Percentiles rank a stretch among this genome's conserved stretches.
Conservation (phyloP, 768 basidiomycete genomes). For the Pulveroboletus sp. region DNA sequence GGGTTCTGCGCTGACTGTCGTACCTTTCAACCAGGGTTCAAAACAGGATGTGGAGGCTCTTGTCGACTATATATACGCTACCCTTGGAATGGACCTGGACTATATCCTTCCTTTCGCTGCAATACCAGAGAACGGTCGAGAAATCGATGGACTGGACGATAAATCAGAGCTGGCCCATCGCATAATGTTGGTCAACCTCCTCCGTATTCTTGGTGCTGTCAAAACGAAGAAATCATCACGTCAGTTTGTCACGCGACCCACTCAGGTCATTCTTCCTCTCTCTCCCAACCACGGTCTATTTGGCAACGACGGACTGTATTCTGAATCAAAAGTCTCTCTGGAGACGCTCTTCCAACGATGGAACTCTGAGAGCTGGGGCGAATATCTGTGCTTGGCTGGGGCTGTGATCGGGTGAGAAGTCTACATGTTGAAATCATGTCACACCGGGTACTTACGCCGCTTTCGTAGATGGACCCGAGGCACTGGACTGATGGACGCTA, state of each 20-base stretch:
- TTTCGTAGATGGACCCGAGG: constrained; percentile 87
- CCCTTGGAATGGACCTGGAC: constrained; percentile 93
- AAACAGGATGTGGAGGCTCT: constrained; percentile 98
- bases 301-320: constrained; percentile 96
- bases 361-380: constrained; percentile 98
- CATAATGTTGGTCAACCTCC: constrained; percentile 96
- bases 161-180: constrained; percentile 97
- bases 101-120: constrained; percentile 99
- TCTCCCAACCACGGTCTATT: constrained; percentile 98
- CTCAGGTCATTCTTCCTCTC: constrained; percentile 95
- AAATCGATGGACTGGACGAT: constrained; percentile 96
- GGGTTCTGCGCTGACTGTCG: constrained; percentile 94
- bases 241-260: constrained; percentile 95
- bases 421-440: constrained; percentile 7
- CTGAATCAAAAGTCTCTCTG: constrained; percentile 96
- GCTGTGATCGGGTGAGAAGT: constrained; percentile 88
- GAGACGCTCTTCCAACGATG: constrained; percentile 98
- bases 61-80: constrained; percentile 96
- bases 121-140: constrained; percentile 96
- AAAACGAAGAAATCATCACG: constrained; percentile 98
- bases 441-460: constrained; percentile 5
- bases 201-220: constrained; percentile 93
- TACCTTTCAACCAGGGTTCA: constrained; percentile 98
- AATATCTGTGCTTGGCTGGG: constrained; percentile 95
- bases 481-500: constrained; percentile 94